Evolutionary conservation across 805 yeast genomes (phyloP).

Genomic region (Yarrowia deformans): DNA sequence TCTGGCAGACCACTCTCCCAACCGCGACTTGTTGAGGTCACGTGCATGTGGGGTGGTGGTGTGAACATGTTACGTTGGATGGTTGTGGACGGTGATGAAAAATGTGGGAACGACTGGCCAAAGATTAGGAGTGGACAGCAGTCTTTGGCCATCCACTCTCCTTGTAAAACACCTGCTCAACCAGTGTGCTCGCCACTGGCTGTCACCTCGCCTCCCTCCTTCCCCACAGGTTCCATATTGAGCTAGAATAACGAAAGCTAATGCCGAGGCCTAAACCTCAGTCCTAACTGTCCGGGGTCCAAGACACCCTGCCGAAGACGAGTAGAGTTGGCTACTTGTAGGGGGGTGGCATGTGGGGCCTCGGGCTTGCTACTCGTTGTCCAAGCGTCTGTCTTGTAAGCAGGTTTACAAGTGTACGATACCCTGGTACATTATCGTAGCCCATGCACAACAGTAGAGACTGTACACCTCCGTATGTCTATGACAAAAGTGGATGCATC

Average conservation of each 20-base stretch:
- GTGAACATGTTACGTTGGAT: background rate
- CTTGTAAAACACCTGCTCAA: too few relatives aligned
- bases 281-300: conserved; percentile 17
- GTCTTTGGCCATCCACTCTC: too few relatives aligned
- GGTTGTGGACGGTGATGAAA: background rate
- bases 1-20: conserved; percentile 4
- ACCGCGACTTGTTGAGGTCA: conserved; percentile 38
- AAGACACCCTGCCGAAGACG: background rate
- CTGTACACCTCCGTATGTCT: background rate
- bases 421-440: too few relatives aligned
- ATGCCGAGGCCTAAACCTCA: conserved; percentile 9
- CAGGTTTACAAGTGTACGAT: too few relatives aligned
- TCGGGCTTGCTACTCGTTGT: too few relatives aligned
- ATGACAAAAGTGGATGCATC: background rate
- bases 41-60: conserved; percentile 31
- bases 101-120: too few relatives aligned
- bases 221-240: conserved; percentile 6
- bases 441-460: background rate
- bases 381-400: too few relatives aligned
- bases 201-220: background rate
- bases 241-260: conserved; percentile 24
- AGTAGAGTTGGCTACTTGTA: background rate
- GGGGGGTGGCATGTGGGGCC: background rate
- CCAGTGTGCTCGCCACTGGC: background rate
- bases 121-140: too few relatives aligned